Conservation (phyloP, 129 eudicot species). For the Pseudognaphalium luteoalbum region DNA sequence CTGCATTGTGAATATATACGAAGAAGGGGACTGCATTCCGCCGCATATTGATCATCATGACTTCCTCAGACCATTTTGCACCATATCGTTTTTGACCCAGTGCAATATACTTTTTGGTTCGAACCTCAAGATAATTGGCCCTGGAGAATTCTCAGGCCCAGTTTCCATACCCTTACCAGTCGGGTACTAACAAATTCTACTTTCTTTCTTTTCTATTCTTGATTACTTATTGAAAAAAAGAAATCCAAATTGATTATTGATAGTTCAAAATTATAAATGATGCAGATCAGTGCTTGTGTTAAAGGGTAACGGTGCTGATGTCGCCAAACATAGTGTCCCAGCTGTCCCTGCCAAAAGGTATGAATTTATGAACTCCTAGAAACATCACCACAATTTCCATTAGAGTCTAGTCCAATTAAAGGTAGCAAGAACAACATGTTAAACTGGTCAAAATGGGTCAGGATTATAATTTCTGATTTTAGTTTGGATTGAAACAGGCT, state of each 20-base stretch:
- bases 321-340: slow-evolving; percentile 75
- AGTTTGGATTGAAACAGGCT: background rate
- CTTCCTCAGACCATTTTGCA: slow-evolving; percentile 68
- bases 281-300: slow-evolving; percentile 72
- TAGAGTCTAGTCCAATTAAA: background rate
- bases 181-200: slow-evolving; percentile 39
- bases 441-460: background rate
- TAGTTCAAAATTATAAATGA: background rate
- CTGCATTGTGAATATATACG: slow-evolving; percentile 73
- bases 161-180: slow-evolving; percentile 61
- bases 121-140: slow-evolving; percentile 51
- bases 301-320: slow-evolving; percentile 73
- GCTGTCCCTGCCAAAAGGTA: slow-evolving; percentile 73
- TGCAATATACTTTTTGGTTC: slow-evolving; percentile 68
- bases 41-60: slow-evolving; percentile 84
- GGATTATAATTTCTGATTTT: background rate
- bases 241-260: slow-evolving; percentile 15
- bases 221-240: background rate
- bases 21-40: slow-evolving; percentile 76
- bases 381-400: no score
- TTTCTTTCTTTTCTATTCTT: background rate
- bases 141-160: slow-evolving; percentile 70
- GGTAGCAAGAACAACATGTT: background rate
- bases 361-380: background rate
- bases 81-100: slow-evolving; percentile 65